Percentiles rank a stretch among this genome's conserved stretches.
phyloP scores from a whole-genome alignment of 352 stramenopile species.

The Stephanocyclus meneghinianus region DNA sequence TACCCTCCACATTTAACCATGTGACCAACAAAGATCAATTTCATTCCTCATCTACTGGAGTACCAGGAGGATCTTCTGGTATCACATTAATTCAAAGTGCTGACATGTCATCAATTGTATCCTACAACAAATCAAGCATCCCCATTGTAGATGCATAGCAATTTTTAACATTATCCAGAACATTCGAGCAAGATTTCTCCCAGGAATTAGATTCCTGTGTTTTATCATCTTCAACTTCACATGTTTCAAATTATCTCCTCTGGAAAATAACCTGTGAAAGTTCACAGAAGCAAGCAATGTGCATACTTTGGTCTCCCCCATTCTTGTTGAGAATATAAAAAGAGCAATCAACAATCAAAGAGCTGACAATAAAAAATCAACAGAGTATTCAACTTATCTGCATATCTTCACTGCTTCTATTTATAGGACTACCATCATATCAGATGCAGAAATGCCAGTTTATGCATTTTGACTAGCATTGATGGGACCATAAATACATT shows the following conservation, averaged over 20 bases:
- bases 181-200: background rate
- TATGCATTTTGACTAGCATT: slow-evolving; percentile 15
- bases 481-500: slow-evolving; percentile 10
- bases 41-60: background rate
- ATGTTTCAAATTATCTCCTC: background rate
- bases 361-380: slow-evolving; percentile 9
- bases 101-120: background rate
- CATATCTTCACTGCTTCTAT: slow-evolving; percentile 14
- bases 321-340: background rate
- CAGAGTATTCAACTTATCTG: slow-evolving; percentile 18
- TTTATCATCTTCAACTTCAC: background rate
- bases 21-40: background rate
- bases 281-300: no score
- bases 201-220: slow-evolving; percentile 5
- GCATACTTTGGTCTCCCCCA: no score
- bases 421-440: background rate
- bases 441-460: background rate
- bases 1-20: background rate
- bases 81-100: background rate
- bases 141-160: slow-evolving; percentile 3
- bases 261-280: no score
- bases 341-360: background rate
- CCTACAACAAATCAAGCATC: background rate
- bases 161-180: slow-evolving; percentile 7
- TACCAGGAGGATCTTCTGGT: background rate